phyloP scores from a whole-genome alignment of 2,329 filamentous ascomycete species.

The Calycina herbarum region DNA sequence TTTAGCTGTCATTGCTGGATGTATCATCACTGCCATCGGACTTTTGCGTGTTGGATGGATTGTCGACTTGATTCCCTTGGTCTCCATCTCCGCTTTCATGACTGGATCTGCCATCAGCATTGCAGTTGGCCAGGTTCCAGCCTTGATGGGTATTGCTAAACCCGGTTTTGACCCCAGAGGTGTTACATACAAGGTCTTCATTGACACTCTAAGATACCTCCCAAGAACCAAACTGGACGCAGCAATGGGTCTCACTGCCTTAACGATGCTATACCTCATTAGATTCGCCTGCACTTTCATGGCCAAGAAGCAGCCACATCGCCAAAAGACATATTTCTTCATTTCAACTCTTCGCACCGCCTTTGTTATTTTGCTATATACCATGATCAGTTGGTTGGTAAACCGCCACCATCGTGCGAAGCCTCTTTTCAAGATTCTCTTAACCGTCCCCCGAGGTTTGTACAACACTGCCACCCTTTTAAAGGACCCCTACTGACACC shows the following conservation, averaged over 20 bases:
- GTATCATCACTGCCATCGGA: slow-evolving; percentile 76
- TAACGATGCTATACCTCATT: slow-evolving; percentile 75
- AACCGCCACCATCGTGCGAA: slow-evolving; percentile 67
- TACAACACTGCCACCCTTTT: not conserved
- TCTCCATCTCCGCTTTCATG: slow-evolving; percentile 93
- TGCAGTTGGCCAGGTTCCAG: slow-evolving; percentile 76
- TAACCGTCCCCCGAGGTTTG: slow-evolving; percentile 72
- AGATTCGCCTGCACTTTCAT: slow-evolving; percentile 63
- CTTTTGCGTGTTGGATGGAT: slow-evolving; percentile 82
- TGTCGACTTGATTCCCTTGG: slow-evolving; percentile 88
- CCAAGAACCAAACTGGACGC: slow-evolving; percentile 71
- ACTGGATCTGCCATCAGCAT: slow-evolving; percentile 94
- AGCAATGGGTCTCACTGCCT: slow-evolving; percentile 81
- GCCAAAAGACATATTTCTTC: slow-evolving; percentile 82
- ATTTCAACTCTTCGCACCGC: slow-evolving; percentile 85
- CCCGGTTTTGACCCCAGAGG: slow-evolving; percentile 65
- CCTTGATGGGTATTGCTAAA: slow-evolving; percentile 72
- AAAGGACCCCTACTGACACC: not conserved
- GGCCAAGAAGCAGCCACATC: slow-evolving; percentile 68
- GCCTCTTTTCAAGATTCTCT: slow-evolving; percentile 73
- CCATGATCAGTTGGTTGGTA: slow-evolving; percentile 81
- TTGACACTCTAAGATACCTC: slow-evolving; percentile 77
- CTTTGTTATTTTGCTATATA: slow-evolving; percentile 90
- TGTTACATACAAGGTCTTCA: slow-evolving; percentile 78
- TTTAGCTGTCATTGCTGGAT: slow-evolving; percentile 74